Conservation (phyloP, 495 filamentous ascomycete species). For the Terfezia claveryi region DNA sequence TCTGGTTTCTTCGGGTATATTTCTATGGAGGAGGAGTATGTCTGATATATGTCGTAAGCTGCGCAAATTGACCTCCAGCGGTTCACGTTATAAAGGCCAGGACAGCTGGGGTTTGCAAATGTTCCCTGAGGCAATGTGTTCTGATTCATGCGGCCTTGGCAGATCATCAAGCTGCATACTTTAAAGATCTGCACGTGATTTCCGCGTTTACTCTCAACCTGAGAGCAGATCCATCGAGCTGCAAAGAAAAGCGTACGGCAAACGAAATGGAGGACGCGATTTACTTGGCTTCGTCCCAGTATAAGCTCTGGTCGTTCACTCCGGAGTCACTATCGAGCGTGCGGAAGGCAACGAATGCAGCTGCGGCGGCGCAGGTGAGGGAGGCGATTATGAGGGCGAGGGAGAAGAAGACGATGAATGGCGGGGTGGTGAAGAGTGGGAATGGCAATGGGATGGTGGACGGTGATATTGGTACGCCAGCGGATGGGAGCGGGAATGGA, state of each 20-base stretch:
- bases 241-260: too few species aligned
- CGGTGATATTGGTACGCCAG: too few species aligned
- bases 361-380: conserved; percentile 49
- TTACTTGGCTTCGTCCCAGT: conserved; percentile 83
- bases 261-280: conserved; percentile 50
- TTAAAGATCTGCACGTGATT: too few species aligned
- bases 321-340: conserved; percentile 42
- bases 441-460: conserved; percentile 8
- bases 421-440: conserved; percentile 5
- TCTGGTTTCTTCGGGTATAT: neutral
- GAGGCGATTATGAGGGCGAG: conserved; percentile 25
- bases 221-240: too few species aligned
- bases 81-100: conserved; percentile 3
- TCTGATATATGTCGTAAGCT: neutral
- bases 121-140: neutral
- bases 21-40: neutral
- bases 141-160: neutral
- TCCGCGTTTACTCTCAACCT: too few species aligned
- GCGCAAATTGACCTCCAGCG: neutral
- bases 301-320: conserved; percentile 80
- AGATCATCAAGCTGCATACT: too few species aligned
- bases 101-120: neutral
- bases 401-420: neutral
- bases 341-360: conserved; percentile 51
- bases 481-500: conserved; percentile 11